Evolutionary conservation across 2,329 filamentous ascomycete genomes (phyloP), one percentile per base, ranked within the genome.

Genomic region (Sclerotinia glacialis): DNA sequence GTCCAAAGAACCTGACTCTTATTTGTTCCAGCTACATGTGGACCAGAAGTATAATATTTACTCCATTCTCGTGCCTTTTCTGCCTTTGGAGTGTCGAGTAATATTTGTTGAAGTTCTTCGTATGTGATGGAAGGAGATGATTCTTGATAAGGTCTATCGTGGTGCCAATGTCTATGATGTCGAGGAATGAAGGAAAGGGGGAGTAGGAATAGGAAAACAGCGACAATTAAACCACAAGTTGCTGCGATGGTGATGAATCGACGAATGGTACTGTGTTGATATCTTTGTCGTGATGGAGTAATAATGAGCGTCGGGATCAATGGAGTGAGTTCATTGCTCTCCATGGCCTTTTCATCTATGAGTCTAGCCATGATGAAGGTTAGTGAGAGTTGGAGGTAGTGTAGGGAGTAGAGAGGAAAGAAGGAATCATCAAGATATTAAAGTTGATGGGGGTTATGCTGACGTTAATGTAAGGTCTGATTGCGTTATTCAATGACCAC

Each of bases 11-110:
- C 84, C 79, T 92, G 89, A 60, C 88, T 92, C 68, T 88, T 82
- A 75, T 94, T 95, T 79, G 89, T 87, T 26, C 91, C 91, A 0
- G 89, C 90, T 59, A 94, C 78, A 78, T 94, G 91, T 23, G 89
- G 83, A 0, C 91, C 91, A 0, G 88, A 80, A 0, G 91, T 91
- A 74, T 94, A 94, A 76, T 93, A 94, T 69, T 81, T 81, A 77
- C 87, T 91, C 90, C 90, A 93, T 78, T 92, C 86, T 69, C 85
- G 82, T 11, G 84, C 85, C 70, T 82, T 83, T 56, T 83, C 78
- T 40, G 82, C 79, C 66, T 81, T 83, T 6, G 87, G 87, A 0
- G 85, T 88, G 37, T 84, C 80, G 53, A 88, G 78, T 47, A 89
- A 76, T 40, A 89, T 84, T 7, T 78, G 72, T 69, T 83, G 79